phyloP scores from a whole-genome alignment of 257 asterid genomes.

The Nicotiana attenuata region DNA sequence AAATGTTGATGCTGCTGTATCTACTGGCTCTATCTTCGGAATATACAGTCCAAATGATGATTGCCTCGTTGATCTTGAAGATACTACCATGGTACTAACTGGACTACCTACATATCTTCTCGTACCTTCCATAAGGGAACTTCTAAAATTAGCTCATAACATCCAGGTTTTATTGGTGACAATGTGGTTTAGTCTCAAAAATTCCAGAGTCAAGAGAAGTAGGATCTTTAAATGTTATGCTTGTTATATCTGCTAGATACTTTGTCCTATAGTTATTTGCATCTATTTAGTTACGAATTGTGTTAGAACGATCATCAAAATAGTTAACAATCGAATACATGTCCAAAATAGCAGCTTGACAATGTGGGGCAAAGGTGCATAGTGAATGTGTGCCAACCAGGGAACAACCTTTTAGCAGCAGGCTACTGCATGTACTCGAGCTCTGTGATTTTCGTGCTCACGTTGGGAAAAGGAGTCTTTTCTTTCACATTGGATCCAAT shows the following conservation, averaged over 20 bases:
- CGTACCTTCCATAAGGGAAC: too few species aligned
- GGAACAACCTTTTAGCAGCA: conserved; percentile 77
- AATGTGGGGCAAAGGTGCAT: conserved; percentile 54
- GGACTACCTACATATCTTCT: background rate
- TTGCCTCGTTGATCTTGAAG: conserved; percentile 69
- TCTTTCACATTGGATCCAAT: conserved; percentile 63
- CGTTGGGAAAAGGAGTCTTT: conserved; percentile 65
- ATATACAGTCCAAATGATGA: conserved; percentile 83
- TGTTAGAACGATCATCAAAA: background rate
- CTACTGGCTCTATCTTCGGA: conserved; percentile 94
- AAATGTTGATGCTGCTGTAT: conserved; percentile 83
- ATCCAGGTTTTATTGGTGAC: too few species aligned
- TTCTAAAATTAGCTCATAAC: too few species aligned
- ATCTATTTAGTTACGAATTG: background rate
- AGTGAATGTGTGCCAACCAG: conserved; percentile 79
- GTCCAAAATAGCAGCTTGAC: conserved; percentile 43
- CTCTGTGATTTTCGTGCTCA: conserved; percentile 60
- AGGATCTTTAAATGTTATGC: too few species aligned
- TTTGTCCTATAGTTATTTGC: background rate
- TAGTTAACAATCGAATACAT: background rate
- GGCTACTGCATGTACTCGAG: conserved; percentile 87
- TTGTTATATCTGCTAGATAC: background rate
- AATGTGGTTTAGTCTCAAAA: too few species aligned
- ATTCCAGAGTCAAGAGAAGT: too few species aligned
- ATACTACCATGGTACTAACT: conserved; percentile 37